Base-by-base conservation (phyloP, 176 grass and related monocot species). In the Rhipidocladum racemiflorum region DNA sequence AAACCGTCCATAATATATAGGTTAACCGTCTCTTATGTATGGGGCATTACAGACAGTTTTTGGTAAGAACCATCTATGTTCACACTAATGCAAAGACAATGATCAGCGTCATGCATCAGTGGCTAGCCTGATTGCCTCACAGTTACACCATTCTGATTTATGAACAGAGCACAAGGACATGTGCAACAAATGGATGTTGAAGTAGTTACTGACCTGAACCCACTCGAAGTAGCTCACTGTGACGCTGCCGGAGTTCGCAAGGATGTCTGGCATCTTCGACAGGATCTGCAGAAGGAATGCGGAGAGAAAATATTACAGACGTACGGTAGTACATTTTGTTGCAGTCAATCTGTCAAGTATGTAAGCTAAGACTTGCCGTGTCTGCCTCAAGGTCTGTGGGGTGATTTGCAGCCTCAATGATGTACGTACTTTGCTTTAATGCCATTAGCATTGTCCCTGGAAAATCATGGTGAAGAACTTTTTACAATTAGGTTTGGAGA, bases 141-240 rank as follows among this genome's bases (percentile, higher is more conserved):
- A 9, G 28, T 72, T 28, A 65, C n/a, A 2, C 7, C 9, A 9
- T 23, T 73, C 13, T 80, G 59, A 23, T 9, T 23, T 73, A 9
- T 80, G 59, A 46, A 56, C 32, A 23, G 5, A 57, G 18, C 59
- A 36, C 60, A 21, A 2, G 7, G 70, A 24, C 54, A 1, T 34
- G 24, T 13, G 51, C 65, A 57, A 30, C 0, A 11, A 68, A n/a
- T 57, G 68, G 36, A 1, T 17, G 17, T n/a, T 6, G 18, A 21
- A 35, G 49, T 10, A 40, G 2, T 4, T 5, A 56, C 84, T 55
- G 27, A 81, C 92, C 89, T 94, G 94, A 81, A 97, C 91, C 94
- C 94, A 97, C 89, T 97, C 94, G 43, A 97, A 97, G 77, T 97
- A 97, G 86, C 94, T 97, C 66, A 97, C 94, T 9, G 94, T 97